Evolutionary conservation across 495 filamentous ascomycete species (phyloP).

Genomic region (Melanomma pulvis-pyrius): DNA sequence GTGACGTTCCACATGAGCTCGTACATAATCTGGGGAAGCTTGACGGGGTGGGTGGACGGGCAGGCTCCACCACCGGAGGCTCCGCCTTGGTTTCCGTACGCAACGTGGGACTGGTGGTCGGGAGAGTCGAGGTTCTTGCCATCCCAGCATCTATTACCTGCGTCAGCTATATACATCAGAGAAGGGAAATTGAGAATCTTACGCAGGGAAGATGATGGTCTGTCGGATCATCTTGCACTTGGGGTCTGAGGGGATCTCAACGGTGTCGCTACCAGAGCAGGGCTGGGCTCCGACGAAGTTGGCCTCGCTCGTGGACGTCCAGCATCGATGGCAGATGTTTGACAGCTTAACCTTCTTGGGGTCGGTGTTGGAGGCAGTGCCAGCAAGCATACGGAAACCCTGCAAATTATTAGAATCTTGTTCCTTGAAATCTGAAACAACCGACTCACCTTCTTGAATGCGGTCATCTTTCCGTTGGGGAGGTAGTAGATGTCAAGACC

Average conservation of each 20-base stretch:
- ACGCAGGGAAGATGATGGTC: conserved; percentile 56
- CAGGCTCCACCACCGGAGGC: conserved; percentile 49
- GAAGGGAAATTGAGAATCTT: conserved; percentile 9
- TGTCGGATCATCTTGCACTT: conserved; percentile 59
- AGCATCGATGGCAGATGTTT: conserved; percentile 52
- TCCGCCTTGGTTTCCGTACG: conserved; percentile 48
- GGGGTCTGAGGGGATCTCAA: conserved; percentile 40
- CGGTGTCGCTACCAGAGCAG: conserved; percentile 33
- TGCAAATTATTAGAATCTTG: background rate
- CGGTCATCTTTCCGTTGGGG: conserved; percentile 41
- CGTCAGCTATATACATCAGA: background rate
- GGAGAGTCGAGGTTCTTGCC: conserved; percentile 58
- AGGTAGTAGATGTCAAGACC: conserved; percentile 41
- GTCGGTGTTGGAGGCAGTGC: conserved; percentile 39
- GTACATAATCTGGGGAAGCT: conserved; percentile 56
- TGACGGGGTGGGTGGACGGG: conserved; percentile 53
- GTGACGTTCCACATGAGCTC: conserved; percentile 57
- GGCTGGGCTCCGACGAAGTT: conserved; percentile 32
- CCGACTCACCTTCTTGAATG: conserved; percentile 33
- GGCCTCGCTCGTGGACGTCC: conserved; percentile 50
- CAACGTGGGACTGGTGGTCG: conserved; percentile 55
- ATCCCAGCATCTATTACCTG: conserved; percentile 53
- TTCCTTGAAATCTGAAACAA: background rate
- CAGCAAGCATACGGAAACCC: conserved; percentile 38
- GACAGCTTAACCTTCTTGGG: conserved; percentile 47